phyloP scores from a whole-genome alignment of 805 yeast genomes.

The Sugiyamaella marilandica region DNA sequence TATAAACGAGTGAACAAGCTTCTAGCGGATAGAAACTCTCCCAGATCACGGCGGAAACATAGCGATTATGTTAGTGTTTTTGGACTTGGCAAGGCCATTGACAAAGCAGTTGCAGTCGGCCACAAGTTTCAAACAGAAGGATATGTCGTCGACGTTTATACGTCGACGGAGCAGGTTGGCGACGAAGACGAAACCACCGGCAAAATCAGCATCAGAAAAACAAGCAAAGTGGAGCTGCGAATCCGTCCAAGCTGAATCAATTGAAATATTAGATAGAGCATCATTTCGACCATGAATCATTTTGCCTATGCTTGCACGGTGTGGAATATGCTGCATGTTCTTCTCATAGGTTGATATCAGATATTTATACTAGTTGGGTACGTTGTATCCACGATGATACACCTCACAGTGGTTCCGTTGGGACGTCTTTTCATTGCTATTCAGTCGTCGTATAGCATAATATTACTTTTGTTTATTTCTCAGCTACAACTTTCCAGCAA shows the following conservation, averaged over 20 bases:
- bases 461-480: no score
- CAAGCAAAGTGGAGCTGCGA: slow-evolving; percentile 42
- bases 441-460: no score
- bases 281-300: no score
- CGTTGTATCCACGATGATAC: no score
- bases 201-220: slow-evolving; percentile 33
- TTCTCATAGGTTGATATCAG: no score
- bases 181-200: slow-evolving; percentile 50
- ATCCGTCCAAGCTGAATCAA: slow-evolving; percentile 26
- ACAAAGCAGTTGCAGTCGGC: slow-evolving; percentile 58
- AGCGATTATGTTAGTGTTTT: slow-evolving; percentile 46
- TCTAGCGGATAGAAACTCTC: slow-evolving; percentile 39
- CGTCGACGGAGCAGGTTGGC: slow-evolving; percentile 61
- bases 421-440: no score
- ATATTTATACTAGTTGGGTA: no score
- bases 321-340: no score
- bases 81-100: slow-evolving; percentile 76
- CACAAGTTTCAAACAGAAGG: slow-evolving; percentile 51
- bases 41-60: slow-evolving; percentile 36
- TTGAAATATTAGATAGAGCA: neutral
- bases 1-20: slow-evolving; percentile 58
- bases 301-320: neutral
- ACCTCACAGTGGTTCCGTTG: no score
- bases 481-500: no score
- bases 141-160: slow-evolving; percentile 52